Evolutionary conservation across 805 yeast genomes (phyloP).

Genomic region (Yarrowia yakushimensis): DNA sequence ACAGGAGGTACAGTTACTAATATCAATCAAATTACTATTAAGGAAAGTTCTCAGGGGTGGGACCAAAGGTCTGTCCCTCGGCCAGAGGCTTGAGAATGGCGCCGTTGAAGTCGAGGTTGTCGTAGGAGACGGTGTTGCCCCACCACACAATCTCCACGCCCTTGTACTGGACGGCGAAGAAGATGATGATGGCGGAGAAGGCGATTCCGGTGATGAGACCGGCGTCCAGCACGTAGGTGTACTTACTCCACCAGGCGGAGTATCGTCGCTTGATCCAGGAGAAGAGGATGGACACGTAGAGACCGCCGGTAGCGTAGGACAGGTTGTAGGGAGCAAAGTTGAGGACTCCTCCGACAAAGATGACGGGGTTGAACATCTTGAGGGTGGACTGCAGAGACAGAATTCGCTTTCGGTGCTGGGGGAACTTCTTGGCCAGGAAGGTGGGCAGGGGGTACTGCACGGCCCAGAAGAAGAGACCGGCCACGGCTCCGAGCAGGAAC

Average conservation of each 20-base stretch:
- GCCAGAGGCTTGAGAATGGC: slow-evolving; percentile 11
- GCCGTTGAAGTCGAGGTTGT: slow-evolving; percentile 22
- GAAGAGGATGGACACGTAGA: slow-evolving; percentile 43
- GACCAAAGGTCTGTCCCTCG: slow-evolving; percentile 15
- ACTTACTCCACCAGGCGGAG: slow-evolving; percentile 52
- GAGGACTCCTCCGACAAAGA: slow-evolving; percentile 47
- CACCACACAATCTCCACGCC: slow-evolving; percentile 44
- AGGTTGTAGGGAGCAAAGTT: slow-evolving; percentile 45
- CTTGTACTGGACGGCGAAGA: slow-evolving; percentile 43
- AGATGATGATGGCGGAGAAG: slow-evolving; percentile 45
- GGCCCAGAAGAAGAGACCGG: slow-evolving; percentile 31
- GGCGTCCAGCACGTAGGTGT: slow-evolving; percentile 48
- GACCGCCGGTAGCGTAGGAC: slow-evolving; percentile 44
- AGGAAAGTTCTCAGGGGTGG: slow-evolving; percentile 21
- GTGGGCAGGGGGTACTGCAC: slow-evolving; percentile 33
- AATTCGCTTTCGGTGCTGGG: slow-evolving; percentile 27
- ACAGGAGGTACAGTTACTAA: neutral
- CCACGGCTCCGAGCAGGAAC: slow-evolving; percentile 43
- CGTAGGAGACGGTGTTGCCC: slow-evolving; percentile 42
- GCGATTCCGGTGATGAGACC: slow-evolving; percentile 51
- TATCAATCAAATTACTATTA: neutral
- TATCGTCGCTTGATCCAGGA: slow-evolving; percentile 46
- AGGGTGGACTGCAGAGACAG: slow-evolving; percentile 2
- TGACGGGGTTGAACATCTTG: slow-evolving; percentile 44
- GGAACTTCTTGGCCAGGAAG: slow-evolving; percentile 28